Percentiles rank a stretch among this genome's conserved stretches.
These are phyloP conservation scores for Diaporthe capsici DNA, from an alignment of 2,329 filamentous ascomycete species.

Conservation along the genomic window DNA sequence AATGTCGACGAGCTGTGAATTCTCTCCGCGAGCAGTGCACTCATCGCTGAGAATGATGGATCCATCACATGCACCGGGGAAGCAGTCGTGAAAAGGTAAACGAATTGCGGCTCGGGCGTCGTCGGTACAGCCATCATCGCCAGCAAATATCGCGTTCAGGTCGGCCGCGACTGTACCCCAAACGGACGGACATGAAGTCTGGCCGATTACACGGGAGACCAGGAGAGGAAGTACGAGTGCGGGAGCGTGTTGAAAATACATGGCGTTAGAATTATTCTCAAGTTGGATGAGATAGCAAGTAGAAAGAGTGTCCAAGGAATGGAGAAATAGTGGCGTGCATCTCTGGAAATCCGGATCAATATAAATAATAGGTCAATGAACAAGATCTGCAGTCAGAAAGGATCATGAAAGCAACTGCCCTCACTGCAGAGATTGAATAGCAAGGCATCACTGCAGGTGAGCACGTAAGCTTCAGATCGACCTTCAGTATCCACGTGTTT, in stretches of 20 bases:
- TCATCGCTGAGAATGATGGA: slow-evolving; percentile 49
- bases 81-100: slow-evolving; percentile 50
- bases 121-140: slow-evolving; percentile 43
- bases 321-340: no score
- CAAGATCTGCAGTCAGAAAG: background rate
- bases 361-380: background rate
- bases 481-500: slow-evolving; percentile 1
- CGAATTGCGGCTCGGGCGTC: slow-evolving; percentile 49
- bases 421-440: background rate
- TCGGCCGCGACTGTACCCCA: slow-evolving; percentile 33
- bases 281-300: background rate
- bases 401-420: background rate
- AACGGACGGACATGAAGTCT: slow-evolving; percentile 15
- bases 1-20: slow-evolving; percentile 46
- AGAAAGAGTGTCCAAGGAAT: background rate
- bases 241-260: background rate
- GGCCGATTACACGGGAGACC: background rate
- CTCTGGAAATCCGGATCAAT: background rate
- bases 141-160: background rate
- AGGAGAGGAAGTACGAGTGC: background rate
- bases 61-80: slow-evolving; percentile 48
- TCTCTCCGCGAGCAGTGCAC: slow-evolving; percentile 47
- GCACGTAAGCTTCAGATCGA: background rate
- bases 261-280: background rate
- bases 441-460: background rate